A percentile compares a stretch with the other conserved stretches of the same genome.
phyloP scores from a whole-genome alignment of 1,139 yeast species.

The Diutina pseudorugosa region DNA sequence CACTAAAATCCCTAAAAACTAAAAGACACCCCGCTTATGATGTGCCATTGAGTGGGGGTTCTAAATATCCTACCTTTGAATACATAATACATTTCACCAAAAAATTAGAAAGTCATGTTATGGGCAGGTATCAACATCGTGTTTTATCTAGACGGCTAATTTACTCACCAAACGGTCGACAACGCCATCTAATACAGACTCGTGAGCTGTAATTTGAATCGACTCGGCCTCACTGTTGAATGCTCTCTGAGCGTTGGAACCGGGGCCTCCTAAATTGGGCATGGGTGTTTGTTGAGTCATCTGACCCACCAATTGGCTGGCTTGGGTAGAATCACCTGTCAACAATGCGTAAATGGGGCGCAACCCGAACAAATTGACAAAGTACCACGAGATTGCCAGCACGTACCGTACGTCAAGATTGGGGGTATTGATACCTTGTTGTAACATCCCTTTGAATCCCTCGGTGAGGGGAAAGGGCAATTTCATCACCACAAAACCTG shows the following conservation, averaged over 20 bases:
- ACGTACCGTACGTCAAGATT: constrained; percentile 90
- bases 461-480: constrained; percentile 61
- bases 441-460: constrained; percentile 86
- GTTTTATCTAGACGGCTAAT: background rate
- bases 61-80: no score
- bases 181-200: constrained; percentile 42
- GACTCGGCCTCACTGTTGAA: constrained; percentile 69
- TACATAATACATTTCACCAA: no score
- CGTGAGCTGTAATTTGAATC: constrained; percentile 51
- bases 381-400: constrained; percentile 96
- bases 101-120: no score
- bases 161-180: constrained; percentile 41
- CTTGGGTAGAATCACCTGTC: constrained; percentile 40
- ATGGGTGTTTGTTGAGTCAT: constrained; percentile 31
- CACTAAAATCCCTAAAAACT: no score
- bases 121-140: background rate
- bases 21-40: background rate
- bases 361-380: constrained; percentile 77
- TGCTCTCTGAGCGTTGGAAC: constrained; percentile 47
- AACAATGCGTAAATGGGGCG: constrained; percentile 68
- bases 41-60: background rate
- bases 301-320: constrained; percentile 27
- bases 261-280: constrained; percentile 38
- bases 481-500: constrained; percentile 73
- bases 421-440: constrained; percentile 72